A percentile compares a stretch with the other conserved stretches of the same genome.
Evolutionary conservation across 192 early-diverging fungal species (phyloP).

Genomic region (Ambispora gerdemannii): DNA sequence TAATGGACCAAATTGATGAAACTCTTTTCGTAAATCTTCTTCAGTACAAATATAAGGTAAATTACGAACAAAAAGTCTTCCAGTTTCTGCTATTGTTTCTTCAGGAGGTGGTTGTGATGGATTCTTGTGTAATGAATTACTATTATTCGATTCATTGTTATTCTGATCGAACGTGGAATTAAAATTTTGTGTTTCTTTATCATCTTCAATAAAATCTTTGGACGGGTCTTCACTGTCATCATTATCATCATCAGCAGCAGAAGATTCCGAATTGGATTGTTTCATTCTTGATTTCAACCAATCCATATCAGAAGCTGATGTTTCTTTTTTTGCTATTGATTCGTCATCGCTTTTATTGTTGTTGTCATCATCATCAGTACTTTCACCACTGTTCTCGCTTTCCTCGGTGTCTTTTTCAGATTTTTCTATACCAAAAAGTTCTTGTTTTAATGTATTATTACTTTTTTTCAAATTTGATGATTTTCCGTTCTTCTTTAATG

Average conservation of each 20-base stretch:
- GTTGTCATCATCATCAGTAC: too few relatives aligned
- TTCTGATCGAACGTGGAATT: slow-evolving; percentile 32
- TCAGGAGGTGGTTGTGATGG: slow-evolving; percentile 35
- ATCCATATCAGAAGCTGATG: slow-evolving; percentile 61
- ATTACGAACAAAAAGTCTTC: slow-evolving; percentile 91
- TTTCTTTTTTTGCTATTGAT: too few relatives aligned
- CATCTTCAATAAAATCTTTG: slow-evolving; percentile 5
- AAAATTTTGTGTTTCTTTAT: slow-evolving; percentile 10
- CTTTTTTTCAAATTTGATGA: slow-evolving; percentile 40
- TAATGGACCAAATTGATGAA: slow-evolving; percentile 86
- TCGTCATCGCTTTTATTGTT: too few relatives aligned
- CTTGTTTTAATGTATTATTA: slow-evolving; percentile 40
- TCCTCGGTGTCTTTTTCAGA: slow-evolving; percentile 27
- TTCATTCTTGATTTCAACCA: slow-evolving; percentile 66
- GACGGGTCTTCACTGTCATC: slow-evolving; percentile 20
- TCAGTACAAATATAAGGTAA: slow-evolving; percentile 86
- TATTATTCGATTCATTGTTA: too few relatives aligned
- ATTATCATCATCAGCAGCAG: slow-evolving; percentile 29
- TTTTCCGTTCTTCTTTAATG: slow-evolving; percentile 42
- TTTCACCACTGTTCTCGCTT: too few relatives aligned
- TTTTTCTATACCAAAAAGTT: slow-evolving; percentile 16
- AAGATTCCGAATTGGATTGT: slow-evolving; percentile 24
- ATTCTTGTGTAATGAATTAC: background rate
- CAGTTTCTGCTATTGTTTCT: slow-evolving; percentile 85
- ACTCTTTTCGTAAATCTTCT: slow-evolving; percentile 78